phyloP scores from a whole-genome alignment of 495 filamentous ascomycete genomes.

The Aspergillus incahuasiensis region DNA sequence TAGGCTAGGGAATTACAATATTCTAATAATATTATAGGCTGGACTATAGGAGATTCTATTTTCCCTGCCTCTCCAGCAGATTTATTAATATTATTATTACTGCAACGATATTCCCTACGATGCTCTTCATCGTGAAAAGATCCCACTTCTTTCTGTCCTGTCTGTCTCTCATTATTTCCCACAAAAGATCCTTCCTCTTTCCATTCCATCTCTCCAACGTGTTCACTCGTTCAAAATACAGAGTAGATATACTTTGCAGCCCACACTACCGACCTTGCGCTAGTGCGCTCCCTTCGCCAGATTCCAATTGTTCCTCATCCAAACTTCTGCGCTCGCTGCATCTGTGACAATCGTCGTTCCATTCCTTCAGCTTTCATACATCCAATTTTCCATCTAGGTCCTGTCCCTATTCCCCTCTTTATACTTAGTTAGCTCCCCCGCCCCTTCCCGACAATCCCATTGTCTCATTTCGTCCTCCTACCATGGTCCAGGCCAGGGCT shows the following conservation, averaged over 20 bases:
- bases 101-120: constrained; percentile 5
- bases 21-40: constrained; percentile 4
- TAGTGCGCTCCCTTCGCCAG: constrained; percentile 12
- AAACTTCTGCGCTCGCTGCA: constrained; percentile 5
- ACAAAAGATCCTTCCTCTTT: neutral
- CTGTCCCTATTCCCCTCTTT: constrained; percentile 4
- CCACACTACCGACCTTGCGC: constrained; percentile 1
- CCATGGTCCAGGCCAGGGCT: constrained; percentile 17
- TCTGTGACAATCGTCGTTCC: constrained; percentile 15
- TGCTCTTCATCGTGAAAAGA: constrained; percentile 10
- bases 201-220: neutral
- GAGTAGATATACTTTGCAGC: neutral
- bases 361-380: constrained; percentile 9
- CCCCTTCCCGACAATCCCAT: neutral
- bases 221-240: neutral
- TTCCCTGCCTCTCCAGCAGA: neutral
- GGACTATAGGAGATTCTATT: neutral
- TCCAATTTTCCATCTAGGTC: neutral
- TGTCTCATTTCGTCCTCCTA: constrained; percentile 13
- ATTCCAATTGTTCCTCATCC: constrained; percentile 12
- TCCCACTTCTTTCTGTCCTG: constrained; percentile 10
- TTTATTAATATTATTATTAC: constrained; percentile 2
- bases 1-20: neutral
- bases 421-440: too few species aligned
- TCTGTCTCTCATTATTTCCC: neutral